A percentile compares a stretch with the other conserved stretches of the same genome.
phyloP scores from a whole-genome alignment of 352 stramenopile genomes.

The Sclerospora graminicola region DNA sequence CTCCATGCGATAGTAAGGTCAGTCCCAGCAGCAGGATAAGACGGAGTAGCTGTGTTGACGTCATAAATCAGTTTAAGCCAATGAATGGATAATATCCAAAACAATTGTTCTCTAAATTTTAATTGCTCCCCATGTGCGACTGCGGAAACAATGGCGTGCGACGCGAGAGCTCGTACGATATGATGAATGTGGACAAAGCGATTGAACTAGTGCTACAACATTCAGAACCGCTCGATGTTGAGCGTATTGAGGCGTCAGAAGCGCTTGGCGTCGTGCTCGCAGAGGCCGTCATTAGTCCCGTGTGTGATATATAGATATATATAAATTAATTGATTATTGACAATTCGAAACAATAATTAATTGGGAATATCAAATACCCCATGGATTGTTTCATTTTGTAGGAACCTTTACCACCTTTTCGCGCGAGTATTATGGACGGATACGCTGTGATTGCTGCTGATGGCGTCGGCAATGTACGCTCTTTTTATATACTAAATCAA shows the following conservation, averaged over 20 bases:
- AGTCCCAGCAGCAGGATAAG: too few relatives aligned
- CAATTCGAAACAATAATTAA: too few relatives aligned
- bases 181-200: slow-evolving; percentile 50
- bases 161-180: slow-evolving; percentile 70
- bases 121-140: slow-evolving; percentile 17
- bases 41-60: too few relatives aligned
- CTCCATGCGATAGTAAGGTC: too few relatives aligned
- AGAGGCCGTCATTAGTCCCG: slow-evolving; percentile 32
- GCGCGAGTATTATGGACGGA: slow-evolving; percentile 97
- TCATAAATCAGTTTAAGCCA: too few relatives aligned
- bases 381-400: too few relatives aligned
- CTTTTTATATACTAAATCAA: too few relatives aligned
- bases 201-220: slow-evolving; percentile 42
- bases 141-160: slow-evolving; percentile 40
- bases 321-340: too few relatives aligned
- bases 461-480: slow-evolving; percentile 47
- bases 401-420: slow-evolving; percentile 90
- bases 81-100: background rate
- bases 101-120: background rate
- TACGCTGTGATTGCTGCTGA: slow-evolving; percentile 90
- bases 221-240: slow-evolving; percentile 26
- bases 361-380: too few relatives aligned
- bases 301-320: too few relatives aligned
- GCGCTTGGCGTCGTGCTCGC: slow-evolving; percentile 47
- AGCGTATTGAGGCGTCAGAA: slow-evolving; percentile 21